Conservation (phyloP, 148 eudicot genomes). For the Cornus controversa region DNA sequence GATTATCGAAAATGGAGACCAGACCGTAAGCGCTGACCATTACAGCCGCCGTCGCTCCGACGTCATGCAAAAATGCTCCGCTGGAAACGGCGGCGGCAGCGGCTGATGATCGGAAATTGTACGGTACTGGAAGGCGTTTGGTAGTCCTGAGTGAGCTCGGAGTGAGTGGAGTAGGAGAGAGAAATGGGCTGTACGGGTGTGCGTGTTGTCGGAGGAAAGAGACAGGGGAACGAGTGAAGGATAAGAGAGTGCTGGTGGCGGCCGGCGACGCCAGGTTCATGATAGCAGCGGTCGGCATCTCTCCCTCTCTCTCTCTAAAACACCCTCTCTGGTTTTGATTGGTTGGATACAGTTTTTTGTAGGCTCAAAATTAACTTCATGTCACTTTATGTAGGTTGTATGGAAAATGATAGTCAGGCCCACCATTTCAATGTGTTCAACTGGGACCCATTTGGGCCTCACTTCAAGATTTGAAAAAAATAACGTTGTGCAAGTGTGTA, state of each 20-base stretch:
- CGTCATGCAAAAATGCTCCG: conserved; percentile 37
- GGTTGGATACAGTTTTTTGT: too few relatives aligned
- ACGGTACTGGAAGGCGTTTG: background rate
- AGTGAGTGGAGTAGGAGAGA: background rate
- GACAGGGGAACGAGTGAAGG: background rate
- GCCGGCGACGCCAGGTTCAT: background rate
- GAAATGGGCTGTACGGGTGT: background rate
- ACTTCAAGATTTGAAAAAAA: too few relatives aligned
- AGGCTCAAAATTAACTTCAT: too few relatives aligned
- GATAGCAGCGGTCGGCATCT: too few relatives aligned
- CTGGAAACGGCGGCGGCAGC: background rate
- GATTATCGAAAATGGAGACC: conserved; percentile 49
- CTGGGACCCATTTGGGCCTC: too few relatives aligned
- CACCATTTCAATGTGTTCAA: too few relatives aligned
- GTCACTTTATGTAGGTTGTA: too few relatives aligned
- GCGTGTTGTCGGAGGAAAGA: background rate
- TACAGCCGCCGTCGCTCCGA: conserved; percentile 41
- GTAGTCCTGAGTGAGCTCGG: background rate
- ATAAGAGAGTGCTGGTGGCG: background rate
- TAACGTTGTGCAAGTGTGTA: too few relatives aligned
- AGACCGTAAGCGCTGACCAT: conserved; percentile 53
- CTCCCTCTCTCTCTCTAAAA: too few relatives aligned
- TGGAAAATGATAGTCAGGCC: too few relatives aligned
- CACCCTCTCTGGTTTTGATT: too few relatives aligned
- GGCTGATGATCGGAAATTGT: background rate